Evolutionary conservation across 1,284 basidiomycete species (phyloP), one percentile per base, ranked within the genome.

Genomic region (Irpex sp.): DNA sequence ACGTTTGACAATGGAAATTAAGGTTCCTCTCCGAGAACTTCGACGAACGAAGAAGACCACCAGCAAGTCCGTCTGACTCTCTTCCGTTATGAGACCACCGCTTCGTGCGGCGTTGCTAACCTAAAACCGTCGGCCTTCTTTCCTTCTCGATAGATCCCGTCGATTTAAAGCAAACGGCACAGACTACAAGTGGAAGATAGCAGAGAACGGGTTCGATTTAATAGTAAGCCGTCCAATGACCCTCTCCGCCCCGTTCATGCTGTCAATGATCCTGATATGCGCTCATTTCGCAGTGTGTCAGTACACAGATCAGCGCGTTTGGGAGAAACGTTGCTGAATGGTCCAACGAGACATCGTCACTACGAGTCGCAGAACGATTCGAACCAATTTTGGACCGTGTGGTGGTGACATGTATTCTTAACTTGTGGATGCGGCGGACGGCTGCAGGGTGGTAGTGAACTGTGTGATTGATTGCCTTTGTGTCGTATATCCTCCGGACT

Each of bases 131-230:
- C 4, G 13, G 17, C 5, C 7, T 50, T n/a, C 51, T 55, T 6
- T 21, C 33, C 26, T 55, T 11, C n/a, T 15, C 9, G 19, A 35
- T 60, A 83, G 83, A 63, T 85, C 85, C 17, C 79, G 85, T 60
- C 75, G 84, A 36, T 87, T 86, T 75, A 84, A 80, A 67, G 81
- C 74, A 46, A 73, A 72, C 21, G 78, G 78, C 36, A 70, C 75
- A 31, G 81, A 84, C 67, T 86, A 86, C 74, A 86, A 85, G 68
- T 86, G 85, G 85, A 86, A 84, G 71, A 73, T 80, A 54, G 72
- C 72, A 60, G 79, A 81, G 51, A 79, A 81, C 61, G 76, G 75
- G 51, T 68, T 57, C 37, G 80, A 83, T 70, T 74, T 86, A 58
- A 74, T 79, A 62, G 85, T 87, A 68, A 68, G 82, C 26, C 26